Base-by-base conservation (phyloP, 2,329 filamentous ascomycete genomes). In the Orbilia oligospora region DNA sequence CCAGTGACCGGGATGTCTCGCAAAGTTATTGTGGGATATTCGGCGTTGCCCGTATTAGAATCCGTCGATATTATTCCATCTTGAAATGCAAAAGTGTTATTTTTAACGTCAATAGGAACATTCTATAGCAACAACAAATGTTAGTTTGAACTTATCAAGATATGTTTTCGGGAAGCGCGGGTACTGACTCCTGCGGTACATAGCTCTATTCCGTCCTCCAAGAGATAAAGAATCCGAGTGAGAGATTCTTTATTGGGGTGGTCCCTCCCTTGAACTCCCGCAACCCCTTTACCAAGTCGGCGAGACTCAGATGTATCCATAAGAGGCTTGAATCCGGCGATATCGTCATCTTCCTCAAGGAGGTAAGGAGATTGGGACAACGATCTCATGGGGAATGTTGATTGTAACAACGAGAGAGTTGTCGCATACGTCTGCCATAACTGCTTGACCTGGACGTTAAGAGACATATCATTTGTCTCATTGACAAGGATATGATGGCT, bases 371-470 rank as follows among this genome's bases (percentile, higher is more conserved):
- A 84, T 46, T 87, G 84, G 1, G 87, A 86, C 33, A 92, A 85
- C 49, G 87, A 85, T 58, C 86, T 85, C 33, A 89, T 86, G 20
- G 89, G 87, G 80, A 91, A 92, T 18, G 86, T 87, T 1, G 87
- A 87, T 8, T 87, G 87, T 30, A 92, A 84, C 12, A 89, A 84
- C 46, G 89, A 91, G 64, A 92, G 83, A 0, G 88, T 88, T 48
- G 86, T 87, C n/a, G 89, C 88, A 81, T 92, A 92, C 0, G 88
- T 87, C 80, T 88, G 89, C 90, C 90, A 92, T 78, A 92, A 86
- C 76, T 89, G 87, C 76, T 88, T 87, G 44, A 90, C 88, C 76
- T 90, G 87, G 3, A 88, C 85, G 24, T 87, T 86, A n/a, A 90
- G 85, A 30, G 86, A 83, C 3, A 87, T 87, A 78, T 89, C 88